phyloP scores from a whole-genome alignment of 164 flowering plant species.

The Aristolochia contorta region DNA sequence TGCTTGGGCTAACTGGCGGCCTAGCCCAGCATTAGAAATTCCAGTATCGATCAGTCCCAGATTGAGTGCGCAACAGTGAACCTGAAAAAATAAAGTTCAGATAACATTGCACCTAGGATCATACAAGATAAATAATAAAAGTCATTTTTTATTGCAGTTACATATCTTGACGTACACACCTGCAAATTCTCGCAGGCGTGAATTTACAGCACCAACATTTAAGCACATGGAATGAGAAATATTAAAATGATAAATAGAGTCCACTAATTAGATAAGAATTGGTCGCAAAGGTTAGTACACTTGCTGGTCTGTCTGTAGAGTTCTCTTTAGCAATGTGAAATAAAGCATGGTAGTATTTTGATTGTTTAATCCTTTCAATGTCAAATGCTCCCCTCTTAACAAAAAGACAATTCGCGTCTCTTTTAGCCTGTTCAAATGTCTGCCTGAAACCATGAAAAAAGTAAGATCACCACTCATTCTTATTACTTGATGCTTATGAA shows the following conservation, averaged over 20 bases:
- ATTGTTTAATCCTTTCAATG: conserved; percentile 61
- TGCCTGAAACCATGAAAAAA: conserved; percentile 32
- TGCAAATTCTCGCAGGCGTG: too few relatives aligned
- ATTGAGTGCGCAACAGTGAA: conserved; percentile 3
- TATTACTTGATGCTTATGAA: too few relatives aligned
- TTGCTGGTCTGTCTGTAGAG: conserved; percentile 27
- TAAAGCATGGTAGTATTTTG: conserved; percentile 48
- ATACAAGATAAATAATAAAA: too few relatives aligned
- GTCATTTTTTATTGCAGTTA: too few relatives aligned
- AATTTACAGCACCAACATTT: neutral
- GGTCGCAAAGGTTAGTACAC: neutral
- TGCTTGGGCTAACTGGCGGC: conserved; percentile 18
- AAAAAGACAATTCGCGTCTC: conserved; percentile 44
- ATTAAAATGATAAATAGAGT: neutral
- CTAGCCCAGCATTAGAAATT: conserved; percentile 5
- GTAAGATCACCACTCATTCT: neutral
- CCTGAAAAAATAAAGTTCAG: conserved; percentile 9
- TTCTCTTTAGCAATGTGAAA: conserved; percentile 27
- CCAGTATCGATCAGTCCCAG: conserved; percentile 3
- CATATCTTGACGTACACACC: too few relatives aligned
- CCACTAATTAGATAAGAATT: neutral
- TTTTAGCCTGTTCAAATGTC: conserved; percentile 65
- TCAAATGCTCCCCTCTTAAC: conserved; percentile 39
- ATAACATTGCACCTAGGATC: too few relatives aligned
- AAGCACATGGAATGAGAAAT: neutral